phyloP scores from a whole-genome alignment of 768 basidiomycete species.

The Lyophyllum shimeji region DNA sequence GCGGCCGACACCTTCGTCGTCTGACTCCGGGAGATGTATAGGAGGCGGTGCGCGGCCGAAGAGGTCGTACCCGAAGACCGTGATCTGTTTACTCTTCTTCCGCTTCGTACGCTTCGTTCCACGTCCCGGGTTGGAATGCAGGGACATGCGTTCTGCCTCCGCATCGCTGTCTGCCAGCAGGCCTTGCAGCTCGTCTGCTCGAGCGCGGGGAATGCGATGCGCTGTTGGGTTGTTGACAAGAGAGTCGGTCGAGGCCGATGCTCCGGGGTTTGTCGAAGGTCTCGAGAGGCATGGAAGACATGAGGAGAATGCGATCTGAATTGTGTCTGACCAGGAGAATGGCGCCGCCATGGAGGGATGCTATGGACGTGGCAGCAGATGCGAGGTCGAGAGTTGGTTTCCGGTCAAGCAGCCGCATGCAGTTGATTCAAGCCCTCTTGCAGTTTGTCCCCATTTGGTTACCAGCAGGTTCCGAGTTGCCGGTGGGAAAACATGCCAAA shows the following conservation, averaged over 20 bases:
- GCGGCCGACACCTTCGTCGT: conserved; percentile 35
- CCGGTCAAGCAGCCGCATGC: not conserved
- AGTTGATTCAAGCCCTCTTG: not conserved
- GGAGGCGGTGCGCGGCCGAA: conserved; percentile 52
- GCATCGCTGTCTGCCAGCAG: conserved; percentile 40
- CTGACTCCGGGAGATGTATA: conserved; percentile 61
- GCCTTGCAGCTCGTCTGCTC: conserved; percentile 38
- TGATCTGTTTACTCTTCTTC: conserved; percentile 40
- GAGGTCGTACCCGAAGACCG: conserved; percentile 64
- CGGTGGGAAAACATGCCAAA: not conserved
- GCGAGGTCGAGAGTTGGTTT: not conserved
- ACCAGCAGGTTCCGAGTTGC: not conserved
- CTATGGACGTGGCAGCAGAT: not conserved
- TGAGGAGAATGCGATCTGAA: conserved; percentile 56
- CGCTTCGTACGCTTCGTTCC: conserved; percentile 27
- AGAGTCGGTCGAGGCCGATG: conserved; percentile 22
- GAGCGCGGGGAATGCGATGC: conserved; percentile 35
- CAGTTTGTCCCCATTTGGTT: conserved; percentile 9
- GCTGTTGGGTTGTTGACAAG: conserved; percentile 27
- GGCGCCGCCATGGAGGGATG: conserved; percentile 27
- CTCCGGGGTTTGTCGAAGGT: conserved; percentile 17
- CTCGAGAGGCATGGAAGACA: conserved; percentile 58
- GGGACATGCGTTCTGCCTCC: conserved; percentile 62
- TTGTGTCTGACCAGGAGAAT: conserved; percentile 61
- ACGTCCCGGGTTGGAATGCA: conserved; percentile 58